Base-by-base conservation (phyloP, 2,329 filamentous ascomycete species). In the Emmonsiellopsis sp. region DNA sequence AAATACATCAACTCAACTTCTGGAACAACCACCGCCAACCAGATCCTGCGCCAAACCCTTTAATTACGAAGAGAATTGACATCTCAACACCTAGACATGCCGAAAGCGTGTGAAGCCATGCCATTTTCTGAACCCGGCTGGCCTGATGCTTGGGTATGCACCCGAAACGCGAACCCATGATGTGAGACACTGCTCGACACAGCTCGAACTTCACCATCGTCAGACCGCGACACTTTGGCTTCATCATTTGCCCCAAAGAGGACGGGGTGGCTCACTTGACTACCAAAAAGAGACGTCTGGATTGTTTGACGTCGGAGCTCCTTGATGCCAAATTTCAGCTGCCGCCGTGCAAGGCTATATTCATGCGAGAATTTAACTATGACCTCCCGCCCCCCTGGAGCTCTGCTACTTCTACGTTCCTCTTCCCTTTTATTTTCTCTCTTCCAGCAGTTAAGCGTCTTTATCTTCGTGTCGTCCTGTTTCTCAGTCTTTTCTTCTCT, bases 401-500 rank as follows among this genome's bases (percentile, higher is more conserved):
- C 9, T 48, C 34, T 48, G 9, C 15, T 49, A 26, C 46, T 49
- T 49, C 11, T 30, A 30, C 10, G 15, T 49, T 38, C 32, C 16
- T 49, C 26, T 30, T 49, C 10, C 34, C 15, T 37, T 26, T 26
- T 26, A 26, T 26, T 26, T 26, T 26, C 34, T 30, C 15, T 30
- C 46, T 26, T 49, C 38, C 34, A 49, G 30, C 11, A 32, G 30
- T 16, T 26, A 32, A 45, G 46, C 7, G 46, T 40, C 34, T n/a
- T 7, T 15, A 38, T 37, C 15, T 49, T 1, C 30, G 16, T 11
- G 16, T 15, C 37, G 45, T 47, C 2, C 45, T 47, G 31, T 35
- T 47, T 37, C 45, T 47, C 15, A 26, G 7, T 59, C 54, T 53
- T 57, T 62, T 62, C 55, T 53, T 62, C 59, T 52, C 55, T 58